Percentiles rank a stretch among this genome's conserved stretches.
phyloP scores from a whole-genome alignment of 169 alveolate species.

The Blepharisma undulans region DNA sequence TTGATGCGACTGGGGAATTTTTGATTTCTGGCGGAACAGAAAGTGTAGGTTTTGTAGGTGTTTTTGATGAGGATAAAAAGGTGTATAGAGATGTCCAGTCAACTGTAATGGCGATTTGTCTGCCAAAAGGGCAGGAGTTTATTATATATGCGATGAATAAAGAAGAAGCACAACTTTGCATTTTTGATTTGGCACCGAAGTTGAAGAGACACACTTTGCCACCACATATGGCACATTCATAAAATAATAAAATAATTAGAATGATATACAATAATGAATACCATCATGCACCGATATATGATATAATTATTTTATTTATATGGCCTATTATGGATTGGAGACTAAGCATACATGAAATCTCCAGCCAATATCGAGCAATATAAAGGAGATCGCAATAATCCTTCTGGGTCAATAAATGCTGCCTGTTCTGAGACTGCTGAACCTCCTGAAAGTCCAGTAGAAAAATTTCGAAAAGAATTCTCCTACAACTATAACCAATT shows the following conservation, averaged over 20 bases:
- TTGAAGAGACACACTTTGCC: background rate
- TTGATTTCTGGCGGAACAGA: background rate
- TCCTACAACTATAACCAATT: too few species aligned
- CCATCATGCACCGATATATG: too few species aligned
- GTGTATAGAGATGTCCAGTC: background rate
- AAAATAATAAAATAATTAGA: too few species aligned
- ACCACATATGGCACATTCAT: background rate
- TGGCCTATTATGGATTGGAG: too few species aligned
- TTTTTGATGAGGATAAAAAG: background rate
- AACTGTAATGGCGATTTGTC: background rate
- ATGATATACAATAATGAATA: background rate
- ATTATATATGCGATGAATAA: background rate
- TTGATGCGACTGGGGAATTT: constrained; percentile 9
- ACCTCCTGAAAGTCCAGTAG: too few species aligned
- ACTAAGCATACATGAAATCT: too few species aligned
- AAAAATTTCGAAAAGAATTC: too few species aligned
- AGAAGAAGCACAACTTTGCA: background rate
- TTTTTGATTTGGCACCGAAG: background rate
- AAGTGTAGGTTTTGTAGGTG: background rate
- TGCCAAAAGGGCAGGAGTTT: background rate
- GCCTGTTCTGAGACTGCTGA: too few species aligned
- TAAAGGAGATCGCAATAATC: too few species aligned
- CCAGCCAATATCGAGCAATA: too few species aligned
- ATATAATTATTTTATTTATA: too few species aligned
- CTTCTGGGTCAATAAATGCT: too few species aligned